These are phyloP conservation scores for Ogataea ramenticola DNA, from an alignment of 805 yeast species.

Conservation along the genomic window DNA sequence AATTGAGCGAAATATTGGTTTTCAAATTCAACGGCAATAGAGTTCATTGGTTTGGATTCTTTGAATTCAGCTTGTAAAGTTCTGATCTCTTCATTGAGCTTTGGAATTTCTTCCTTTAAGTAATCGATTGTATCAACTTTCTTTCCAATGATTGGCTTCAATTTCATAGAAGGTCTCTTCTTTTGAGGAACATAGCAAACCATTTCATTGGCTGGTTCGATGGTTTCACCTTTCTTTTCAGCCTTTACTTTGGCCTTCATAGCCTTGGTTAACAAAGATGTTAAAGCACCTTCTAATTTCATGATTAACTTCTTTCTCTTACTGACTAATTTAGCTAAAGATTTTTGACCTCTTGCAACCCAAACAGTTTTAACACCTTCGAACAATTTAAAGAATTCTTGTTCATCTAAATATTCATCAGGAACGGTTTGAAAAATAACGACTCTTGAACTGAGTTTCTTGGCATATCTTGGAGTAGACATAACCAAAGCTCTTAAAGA, in stretches of 20 bases:
- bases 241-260: conserved; percentile 55
- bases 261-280: conserved; percentile 49
- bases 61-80: conserved; percentile 45
- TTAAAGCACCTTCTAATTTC: conserved; percentile 63
- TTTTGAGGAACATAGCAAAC: conserved; percentile 53
- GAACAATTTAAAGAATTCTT: conserved; percentile 66
- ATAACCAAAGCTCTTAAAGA: conserved; percentile 72
- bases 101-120: conserved; percentile 50
- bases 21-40: conserved; percentile 73
- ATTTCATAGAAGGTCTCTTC: conserved; percentile 57
- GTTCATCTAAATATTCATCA: conserved; percentile 60
- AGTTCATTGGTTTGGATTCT: conserved; percentile 57
- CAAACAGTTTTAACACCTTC: conserved; percentile 79
- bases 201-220: conserved; percentile 41
- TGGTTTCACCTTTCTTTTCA: conserved; percentile 53
- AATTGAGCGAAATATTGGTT: conserved; percentile 69
- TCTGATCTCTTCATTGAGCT: conserved; percentile 47
- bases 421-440: conserved; percentile 84
- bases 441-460: conserved; percentile 67
- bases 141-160: conserved; percentile 36
- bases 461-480: conserved; percentile 75
- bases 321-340: conserved; percentile 47
- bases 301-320: conserved; percentile 54
- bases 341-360: conserved; percentile 59
- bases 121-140: conserved; percentile 59